Percentiles rank a stretch among this genome's conserved stretches.
Conservation (phyloP, 2,329 filamentous ascomycete genomes). For the Beauveria rudraprayagi region DNA sequence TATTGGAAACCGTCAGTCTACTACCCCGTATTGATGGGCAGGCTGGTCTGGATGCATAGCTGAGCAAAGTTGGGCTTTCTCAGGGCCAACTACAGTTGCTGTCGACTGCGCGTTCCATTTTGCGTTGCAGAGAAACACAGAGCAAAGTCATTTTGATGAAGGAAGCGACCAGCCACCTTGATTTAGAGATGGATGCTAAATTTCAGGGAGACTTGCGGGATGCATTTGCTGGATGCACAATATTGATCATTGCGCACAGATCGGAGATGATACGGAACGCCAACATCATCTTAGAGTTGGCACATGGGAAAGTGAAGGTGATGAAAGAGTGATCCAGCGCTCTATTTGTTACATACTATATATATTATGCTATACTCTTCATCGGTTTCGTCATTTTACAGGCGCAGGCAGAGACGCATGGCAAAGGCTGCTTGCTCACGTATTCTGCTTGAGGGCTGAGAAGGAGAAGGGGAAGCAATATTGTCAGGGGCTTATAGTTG, state of each 20-base stretch:
- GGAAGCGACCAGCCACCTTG: constrained; percentile 12
- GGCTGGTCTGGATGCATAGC: constrained; percentile 25
- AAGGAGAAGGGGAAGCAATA: no score
- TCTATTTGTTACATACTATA: no score
- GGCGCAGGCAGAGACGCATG: no score
- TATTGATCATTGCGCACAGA: constrained; percentile 11
- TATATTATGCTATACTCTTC: no score
- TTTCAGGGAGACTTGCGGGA: constrained; percentile 9
- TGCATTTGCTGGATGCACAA: constrained; percentile 5
- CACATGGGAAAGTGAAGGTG: background rate
- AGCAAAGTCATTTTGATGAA: background rate
- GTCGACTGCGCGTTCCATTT: background rate
- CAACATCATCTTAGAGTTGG: background rate
- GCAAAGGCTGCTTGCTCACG: no score
- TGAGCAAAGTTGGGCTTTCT: constrained; percentile 24
- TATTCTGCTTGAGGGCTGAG: no score
- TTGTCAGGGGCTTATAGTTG: background rate
- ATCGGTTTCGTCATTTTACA: no score
- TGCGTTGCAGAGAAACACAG: constrained; percentile 13
- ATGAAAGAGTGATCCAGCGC: background rate
- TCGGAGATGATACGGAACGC: background rate
- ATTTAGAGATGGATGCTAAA: constrained; percentile 12
- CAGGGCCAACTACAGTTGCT: constrained; percentile 14
- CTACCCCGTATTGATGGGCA: constrained; percentile 16
- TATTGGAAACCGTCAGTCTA: constrained; percentile 8